Base-by-base conservation (phyloP, 495 filamentous ascomycete genomes). In the Penicillium desertorum region DNA sequence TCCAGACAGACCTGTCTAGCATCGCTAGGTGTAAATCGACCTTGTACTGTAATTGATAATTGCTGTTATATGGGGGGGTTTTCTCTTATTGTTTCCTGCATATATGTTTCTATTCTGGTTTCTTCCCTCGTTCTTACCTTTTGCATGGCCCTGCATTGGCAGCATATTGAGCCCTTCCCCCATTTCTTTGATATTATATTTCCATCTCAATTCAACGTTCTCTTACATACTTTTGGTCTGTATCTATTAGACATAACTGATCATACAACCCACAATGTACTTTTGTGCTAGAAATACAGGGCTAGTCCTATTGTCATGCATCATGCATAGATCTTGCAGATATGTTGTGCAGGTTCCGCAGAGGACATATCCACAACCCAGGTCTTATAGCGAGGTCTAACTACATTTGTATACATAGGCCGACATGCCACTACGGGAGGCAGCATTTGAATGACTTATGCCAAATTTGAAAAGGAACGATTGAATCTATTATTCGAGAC, bases 401-500 rank as follows among this genome's bases (percentile, higher is more conserved):
- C 6, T 23, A 23, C 22, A 23, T 23, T 23, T 4, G 22, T 27
- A 32, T 4, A 12, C 30, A 8, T 4, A 39, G n/a, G 12, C 6
- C 10, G 17, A 39, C 34, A 37, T 17, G 36, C 14, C 16, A 45
- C 27, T 16, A 10, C 14, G 9, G 10, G 30, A 16, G 3, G 20
- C 25, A 49, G 27, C 5, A 29, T 8, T 29, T 29, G 7, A 9
- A 30, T 22, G 34, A 17, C n/a, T 39, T 39, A 17, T 39, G n/a
- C 36, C 3, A 17, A 8, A 39, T 39, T 39, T 17, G 45, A 51
- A 55, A 32, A 43, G 22, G 41, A 50, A 42, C 32, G 43, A 44
- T 53, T 41, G 50, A 59, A 59, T 60, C 51, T 48, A 65, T 57
- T 62, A 54, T 57, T 51, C n/a, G 45, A 50, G 19, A 39, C 4